phyloP scores from a whole-genome alignment of 192 early-diverging fungal species.

The Backusella morwellensis region DNA sequence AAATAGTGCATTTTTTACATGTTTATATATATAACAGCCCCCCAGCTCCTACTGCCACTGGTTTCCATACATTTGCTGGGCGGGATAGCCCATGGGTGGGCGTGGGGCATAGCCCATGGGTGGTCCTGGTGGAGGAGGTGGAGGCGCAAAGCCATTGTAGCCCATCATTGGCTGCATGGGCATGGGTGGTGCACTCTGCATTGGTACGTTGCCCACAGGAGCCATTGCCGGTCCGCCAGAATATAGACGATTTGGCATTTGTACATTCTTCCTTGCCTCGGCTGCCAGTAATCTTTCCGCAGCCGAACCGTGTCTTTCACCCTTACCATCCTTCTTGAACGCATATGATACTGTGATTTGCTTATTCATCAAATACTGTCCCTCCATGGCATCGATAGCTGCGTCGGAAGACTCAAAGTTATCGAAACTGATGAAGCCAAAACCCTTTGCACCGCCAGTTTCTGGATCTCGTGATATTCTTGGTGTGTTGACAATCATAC shows the following conservation, averaged over 20 bases:
- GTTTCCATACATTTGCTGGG: background rate
- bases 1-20: background rate
- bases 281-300: slow-evolving; percentile 93
- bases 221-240: slow-evolving; percentile 44
- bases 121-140: slow-evolving; percentile 24
- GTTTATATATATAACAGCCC: background rate
- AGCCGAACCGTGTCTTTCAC: slow-evolving; percentile 93
- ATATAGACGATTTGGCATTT: slow-evolving; percentile 70
- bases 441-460: slow-evolving; percentile 86
- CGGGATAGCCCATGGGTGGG: background rate
- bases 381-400: slow-evolving; percentile 98
- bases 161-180: slow-evolving; percentile 7
- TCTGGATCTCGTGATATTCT: slow-evolving; percentile 84
- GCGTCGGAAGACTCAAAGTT: slow-evolving; percentile 95
- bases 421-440: slow-evolving; percentile 89
- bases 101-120: slow-evolving; percentile 6
- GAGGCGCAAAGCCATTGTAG: background rate
- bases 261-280: slow-evolving; percentile 81
- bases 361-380: slow-evolving; percentile 94
- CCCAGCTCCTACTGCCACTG: background rate
- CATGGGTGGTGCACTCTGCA: slow-evolving; percentile 7
- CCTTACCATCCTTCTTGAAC: slow-evolving; percentile 98
- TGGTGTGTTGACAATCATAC: slow-evolving; percentile 82
- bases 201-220: slow-evolving; percentile 3
- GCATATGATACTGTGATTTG: slow-evolving; percentile 89